Conservation (phyloP, 2,329 filamentous ascomycete species). For the Cladosporium colombiae region DNA sequence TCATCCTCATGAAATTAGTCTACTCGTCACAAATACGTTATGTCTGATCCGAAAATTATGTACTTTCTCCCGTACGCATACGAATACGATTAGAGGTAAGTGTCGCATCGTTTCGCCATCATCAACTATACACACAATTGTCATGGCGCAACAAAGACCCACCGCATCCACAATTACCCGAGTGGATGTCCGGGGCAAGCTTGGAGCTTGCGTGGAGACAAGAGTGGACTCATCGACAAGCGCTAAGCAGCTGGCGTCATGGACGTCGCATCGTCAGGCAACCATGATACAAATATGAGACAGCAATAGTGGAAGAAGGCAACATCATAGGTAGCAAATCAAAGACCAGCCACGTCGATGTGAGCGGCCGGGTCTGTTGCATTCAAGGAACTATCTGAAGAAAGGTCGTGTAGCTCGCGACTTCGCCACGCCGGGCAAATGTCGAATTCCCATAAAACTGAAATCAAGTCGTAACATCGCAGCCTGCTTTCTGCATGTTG, state of each 20-base stretch:
- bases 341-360: background rate
- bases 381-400: slow-evolving; percentile 16
- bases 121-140: background rate
- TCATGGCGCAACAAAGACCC: slow-evolving; percentile 3
- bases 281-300: background rate
- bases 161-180: slow-evolving; percentile 1
- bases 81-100: background rate
- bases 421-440: slow-evolving; percentile 16
- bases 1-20: background rate
- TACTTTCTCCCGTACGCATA: background rate
- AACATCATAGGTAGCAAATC: slow-evolving; percentile 2
- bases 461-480: slow-evolving; percentile 17
- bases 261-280: slow-evolving; percentile 12
- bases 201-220: slow-evolving; percentile 13
- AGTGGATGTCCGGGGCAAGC: slow-evolving; percentile 11
- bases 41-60: background rate
- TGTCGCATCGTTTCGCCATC: background rate
- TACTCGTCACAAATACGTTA: background rate
- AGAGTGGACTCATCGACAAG: slow-evolving; percentile 9
- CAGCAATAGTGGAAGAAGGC: background rate
- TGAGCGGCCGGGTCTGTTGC: background rate
- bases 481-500: slow-evolving; percentile 12
- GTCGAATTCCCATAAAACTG: background rate
- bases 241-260: slow-evolving; percentile 16
- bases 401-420: slow-evolving; percentile 7